Evolutionary conservation across 2,329 filamentous ascomycete species (phyloP).

Genomic region (Knoxdaviesia proteae): DNA sequence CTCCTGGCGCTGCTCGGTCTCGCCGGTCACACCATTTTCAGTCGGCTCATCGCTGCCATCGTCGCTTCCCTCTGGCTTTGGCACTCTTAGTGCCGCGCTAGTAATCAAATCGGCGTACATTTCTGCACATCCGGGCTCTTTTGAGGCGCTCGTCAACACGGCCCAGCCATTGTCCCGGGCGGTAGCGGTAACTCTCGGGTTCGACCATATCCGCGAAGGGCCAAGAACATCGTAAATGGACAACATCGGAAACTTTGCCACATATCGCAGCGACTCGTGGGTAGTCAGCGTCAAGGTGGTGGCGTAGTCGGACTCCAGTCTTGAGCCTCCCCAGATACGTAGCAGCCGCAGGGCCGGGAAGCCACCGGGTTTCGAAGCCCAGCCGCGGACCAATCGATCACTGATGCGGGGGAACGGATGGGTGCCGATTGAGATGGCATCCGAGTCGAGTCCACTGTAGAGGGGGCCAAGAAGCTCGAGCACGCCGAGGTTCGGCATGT

Average conservation of each 20-base stretch:
- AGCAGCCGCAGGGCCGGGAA: conserved; percentile 27
- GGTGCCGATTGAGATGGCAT: too few relatives aligned
- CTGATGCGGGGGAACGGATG: conserved; percentile 16
- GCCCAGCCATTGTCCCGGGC: too few relatives aligned
- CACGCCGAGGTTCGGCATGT: conserved; percentile 24
- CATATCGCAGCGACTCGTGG: conserved; percentile 17
- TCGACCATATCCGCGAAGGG: background rate
- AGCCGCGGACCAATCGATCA: conserved; percentile 24
- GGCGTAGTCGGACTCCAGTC: too few relatives aligned
- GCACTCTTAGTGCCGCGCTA: too few relatives aligned
- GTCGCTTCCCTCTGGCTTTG: too few relatives aligned
- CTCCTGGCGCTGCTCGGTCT: too few relatives aligned
- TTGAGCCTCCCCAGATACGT: conserved; percentile 19
- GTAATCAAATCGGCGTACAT: too few relatives aligned
- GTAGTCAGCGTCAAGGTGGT: conserved; percentile 13
- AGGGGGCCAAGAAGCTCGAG: conserved; percentile 23
- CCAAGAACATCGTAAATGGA: conserved; percentile 17
- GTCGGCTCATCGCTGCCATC: too few relatives aligned
- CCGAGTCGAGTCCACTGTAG: too few relatives aligned
- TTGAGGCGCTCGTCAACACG: too few relatives aligned
- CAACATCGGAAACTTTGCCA: conserved; percentile 21
- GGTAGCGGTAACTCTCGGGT: conserved; percentile 5
- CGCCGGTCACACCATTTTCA: too few relatives aligned
- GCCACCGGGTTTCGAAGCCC: conserved; percentile 14
- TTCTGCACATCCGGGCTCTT: too few relatives aligned